Conservation (phyloP, 1,139 yeast genomes). For the Saccharomycopsis crataegensis region DNA sequence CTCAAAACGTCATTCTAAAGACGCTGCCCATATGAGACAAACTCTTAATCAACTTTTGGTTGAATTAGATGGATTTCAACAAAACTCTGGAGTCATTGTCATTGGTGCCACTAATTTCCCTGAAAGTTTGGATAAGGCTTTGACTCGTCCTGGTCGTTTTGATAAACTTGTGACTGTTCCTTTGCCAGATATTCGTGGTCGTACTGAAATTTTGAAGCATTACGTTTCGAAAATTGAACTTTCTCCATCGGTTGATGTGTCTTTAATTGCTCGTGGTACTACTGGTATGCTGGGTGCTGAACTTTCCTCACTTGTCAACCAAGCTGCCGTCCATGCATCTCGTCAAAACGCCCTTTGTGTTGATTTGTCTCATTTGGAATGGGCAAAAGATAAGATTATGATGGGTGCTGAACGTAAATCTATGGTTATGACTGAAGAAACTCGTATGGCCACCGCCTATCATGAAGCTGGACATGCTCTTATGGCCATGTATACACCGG, state of each 20-base stretch:
- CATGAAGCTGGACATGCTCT: constrained; percentile 99
- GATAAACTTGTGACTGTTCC: constrained; percentile 95
- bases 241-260: constrained; percentile 77
- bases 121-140: constrained; percentile 90
- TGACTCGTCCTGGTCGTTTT: constrained; percentile 97
- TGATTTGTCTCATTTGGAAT: constrained; percentile 86
- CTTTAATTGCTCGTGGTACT: constrained; percentile 90
- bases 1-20: constrained; percentile 94
- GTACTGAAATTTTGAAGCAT: constrained; percentile 84
- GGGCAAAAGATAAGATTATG: constrained; percentile 97
- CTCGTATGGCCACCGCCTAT: constrained; percentile 88
- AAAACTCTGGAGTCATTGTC: constrained; percentile 85
- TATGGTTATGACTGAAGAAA: constrained; percentile 94
- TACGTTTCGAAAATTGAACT: constrained; percentile 90
- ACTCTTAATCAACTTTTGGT: constrained; percentile 92
- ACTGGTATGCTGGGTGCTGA: constrained; percentile 98
- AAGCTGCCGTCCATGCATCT: constrained; percentile 96
- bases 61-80: constrained; percentile 94
- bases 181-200: constrained; percentile 95
- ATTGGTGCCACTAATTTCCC: constrained; percentile 99
- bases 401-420: constrained; percentile 98
- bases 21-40: constrained; percentile 96
- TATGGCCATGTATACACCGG: constrained; percentile 89
- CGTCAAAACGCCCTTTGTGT: constrained; percentile 87
- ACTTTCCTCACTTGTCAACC: constrained; percentile 88